Evolutionary conservation across 169 alveolate genomes (phyloP), one percentile per base, ranked within the genome.

Genomic region (Plasmodium reichenowi): DNA sequence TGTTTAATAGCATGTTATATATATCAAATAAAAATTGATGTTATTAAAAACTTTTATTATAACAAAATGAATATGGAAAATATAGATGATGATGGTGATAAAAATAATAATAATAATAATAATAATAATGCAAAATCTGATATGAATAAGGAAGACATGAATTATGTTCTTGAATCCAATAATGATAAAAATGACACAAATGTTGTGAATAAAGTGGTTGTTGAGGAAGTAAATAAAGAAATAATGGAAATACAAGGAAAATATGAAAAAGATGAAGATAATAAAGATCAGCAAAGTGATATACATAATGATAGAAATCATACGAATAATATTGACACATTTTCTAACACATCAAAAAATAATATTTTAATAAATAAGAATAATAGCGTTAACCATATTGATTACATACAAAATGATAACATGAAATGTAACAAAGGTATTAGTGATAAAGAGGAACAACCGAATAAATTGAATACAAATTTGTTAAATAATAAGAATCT

Each of bases 1-100:
- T 71, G 88, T 50, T 56, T 86, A 29, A 86, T 86, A n/a, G 87
- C 92, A 10, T 86, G 92, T 50, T 86, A 60, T 72, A 86, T 86
- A 86, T 86, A 86, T 43, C 92, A 86, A 58, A 86, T 86, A 12
- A 86, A 86, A 72, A 71, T 86, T 66, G 75, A 72, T 45, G 75
- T 86, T 24, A 86, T 86, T 72, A 86, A 86, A 60, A 72, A 86
- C 71, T 83, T 83, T 15, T 73, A 86, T 59, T 72, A 86, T 62
- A 75, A 38, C 10, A 60, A 45, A 29, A 54, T 22, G 62, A 68
- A 83, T 68, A 13, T 32, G 50, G n/a, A 38, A 17, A 70, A 24
- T 17, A 20, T 70, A 29, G 64, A 52, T n/a, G 89, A 76, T 2
- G 54, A 50, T 7, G n/a, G 45, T 13, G n/a, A 29, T 64, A n/a